These are phyloP conservation scores for Rehmannia glutinosa DNA, from an alignment of 257 asterid species.

Conservation along the genomic window DNA sequence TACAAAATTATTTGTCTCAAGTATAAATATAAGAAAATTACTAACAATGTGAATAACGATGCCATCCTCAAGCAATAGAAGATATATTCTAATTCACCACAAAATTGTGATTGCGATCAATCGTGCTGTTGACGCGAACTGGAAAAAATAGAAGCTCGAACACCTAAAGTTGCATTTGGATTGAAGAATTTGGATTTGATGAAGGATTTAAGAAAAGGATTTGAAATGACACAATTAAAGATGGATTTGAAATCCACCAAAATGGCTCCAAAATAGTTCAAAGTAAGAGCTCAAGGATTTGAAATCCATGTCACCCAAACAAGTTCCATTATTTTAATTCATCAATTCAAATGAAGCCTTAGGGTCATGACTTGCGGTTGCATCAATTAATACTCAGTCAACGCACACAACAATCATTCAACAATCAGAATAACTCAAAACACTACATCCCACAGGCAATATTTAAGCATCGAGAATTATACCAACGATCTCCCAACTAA, in stretches of 20 bases:
- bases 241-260: too few relatives aligned
- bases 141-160: background rate
- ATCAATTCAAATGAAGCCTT: too few relatives aligned
- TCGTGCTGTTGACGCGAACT: background rate
- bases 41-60: background rate
- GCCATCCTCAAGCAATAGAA: background rate
- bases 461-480: background rate
- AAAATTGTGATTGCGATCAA: background rate
- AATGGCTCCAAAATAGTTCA: too few relatives aligned
- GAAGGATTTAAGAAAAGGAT: too few relatives aligned
- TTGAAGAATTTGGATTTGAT: too few relatives aligned
- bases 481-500: background rate
- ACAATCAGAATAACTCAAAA: background rate
- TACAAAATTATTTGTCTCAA: too few relatives aligned
- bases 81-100: background rate
- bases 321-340: too few relatives aligned
- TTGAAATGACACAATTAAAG: too few relatives aligned
- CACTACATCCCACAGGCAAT: too few relatives aligned
- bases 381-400: background rate
- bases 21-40: background rate
- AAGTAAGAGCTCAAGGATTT: too few relatives aligned
- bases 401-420: background rate
- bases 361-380: background rate
- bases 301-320: too few relatives aligned
- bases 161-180: too few relatives aligned